Evolutionary conservation across 768 basidiomycete species (phyloP).

Genomic region (Kwoniella mangroviensis): DNA sequence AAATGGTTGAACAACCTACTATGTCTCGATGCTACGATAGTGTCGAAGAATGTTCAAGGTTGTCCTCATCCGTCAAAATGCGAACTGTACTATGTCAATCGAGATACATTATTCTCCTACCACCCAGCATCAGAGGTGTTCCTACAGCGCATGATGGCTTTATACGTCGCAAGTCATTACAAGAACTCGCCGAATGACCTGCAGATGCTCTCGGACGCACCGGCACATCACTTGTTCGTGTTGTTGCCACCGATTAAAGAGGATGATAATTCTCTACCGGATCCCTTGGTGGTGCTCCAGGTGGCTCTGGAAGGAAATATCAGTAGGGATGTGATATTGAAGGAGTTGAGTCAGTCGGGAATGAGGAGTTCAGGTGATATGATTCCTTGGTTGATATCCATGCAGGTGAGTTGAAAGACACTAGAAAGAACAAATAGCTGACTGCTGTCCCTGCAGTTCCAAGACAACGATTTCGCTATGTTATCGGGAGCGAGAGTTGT

Average conservation of each 20-base stretch:
- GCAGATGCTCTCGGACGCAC: slow-evolving; percentile 95
- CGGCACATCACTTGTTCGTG: slow-evolving; percentile 95
- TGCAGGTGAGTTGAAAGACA: slow-evolving; percentile 61
- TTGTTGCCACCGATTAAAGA: slow-evolving; percentile 89
- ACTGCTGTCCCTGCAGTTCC: slow-evolving; percentile 67
- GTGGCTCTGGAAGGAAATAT: slow-evolving; percentile 95
- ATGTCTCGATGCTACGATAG: slow-evolving; percentile 83
- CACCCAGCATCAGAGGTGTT: slow-evolving; percentile 97
- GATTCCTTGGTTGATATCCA: slow-evolving; percentile 95
- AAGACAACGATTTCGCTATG: slow-evolving; percentile 89
- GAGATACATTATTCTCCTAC: slow-evolving; percentile 95
- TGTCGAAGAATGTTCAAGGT: slow-evolving; percentile 63
- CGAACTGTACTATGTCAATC: slow-evolving; percentile 91
- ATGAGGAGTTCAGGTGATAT: slow-evolving; percentile 89
- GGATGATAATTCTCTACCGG: slow-evolving; percentile 86
- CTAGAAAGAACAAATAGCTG: slow-evolving; percentile 18
- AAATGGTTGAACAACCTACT: slow-evolving; percentile 89
- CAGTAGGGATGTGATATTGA: slow-evolving; percentile 79
- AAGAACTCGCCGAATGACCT: slow-evolving; percentile 99
- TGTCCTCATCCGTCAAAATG: slow-evolving; percentile 93
- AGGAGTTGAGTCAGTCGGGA: slow-evolving; percentile 75
- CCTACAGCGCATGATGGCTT: slow-evolving; percentile 96
- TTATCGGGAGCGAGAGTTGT: slow-evolving; percentile 90
- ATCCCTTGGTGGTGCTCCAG: slow-evolving; percentile 92
- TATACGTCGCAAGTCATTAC: slow-evolving; percentile 97